Evolutionary conservation across 805 yeast species (phyloP).

Genomic region (Ogataea parapolymorpha): DNA sequence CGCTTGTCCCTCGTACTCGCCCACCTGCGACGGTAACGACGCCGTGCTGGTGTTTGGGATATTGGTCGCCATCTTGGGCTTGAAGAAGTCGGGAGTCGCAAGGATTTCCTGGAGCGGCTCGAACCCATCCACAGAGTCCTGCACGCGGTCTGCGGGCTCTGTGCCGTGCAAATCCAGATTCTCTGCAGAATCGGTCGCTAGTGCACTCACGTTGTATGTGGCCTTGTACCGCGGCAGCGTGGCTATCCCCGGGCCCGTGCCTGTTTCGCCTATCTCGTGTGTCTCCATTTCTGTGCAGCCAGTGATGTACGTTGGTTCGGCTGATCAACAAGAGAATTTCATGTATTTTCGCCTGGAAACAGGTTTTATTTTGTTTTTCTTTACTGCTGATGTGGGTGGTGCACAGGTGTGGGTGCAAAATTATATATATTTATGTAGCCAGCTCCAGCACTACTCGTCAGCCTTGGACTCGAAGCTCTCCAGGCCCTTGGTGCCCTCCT

Average conservation of each 20-base stretch:
- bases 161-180: constrained; percentile 2
- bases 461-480: constrained; percentile 70
- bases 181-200: constrained; percentile 16
- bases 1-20: constrained; percentile 18
- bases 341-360: constrained; percentile 5
- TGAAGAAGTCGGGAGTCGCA: neutral
- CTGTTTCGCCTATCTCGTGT: constrained; percentile 1
- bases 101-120: neutral
- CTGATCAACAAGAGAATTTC: neutral
- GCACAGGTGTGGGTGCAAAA: constrained; percentile 3
- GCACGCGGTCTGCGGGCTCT: neutral
- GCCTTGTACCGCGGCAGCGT: constrained; percentile 29
- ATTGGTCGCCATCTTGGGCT: neutral
- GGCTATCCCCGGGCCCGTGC: neutral
- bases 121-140: constrained; percentile 3
- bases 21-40: constrained; percentile 14
- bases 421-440: neutral
- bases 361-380: constrained; percentile 10
- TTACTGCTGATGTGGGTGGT: neutral
- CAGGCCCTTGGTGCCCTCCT: constrained; percentile 73
- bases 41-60: constrained; percentile 1
- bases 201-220: constrained; percentile 29
- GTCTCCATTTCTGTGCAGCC: constrained; percentile 3
- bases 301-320: neutral
- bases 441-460: constrained; percentile 30